Evolutionary conservation across 2,329 filamentous ascomycete species (phyloP).

Genomic region (Lasiodiplodia gonubiensis): DNA sequence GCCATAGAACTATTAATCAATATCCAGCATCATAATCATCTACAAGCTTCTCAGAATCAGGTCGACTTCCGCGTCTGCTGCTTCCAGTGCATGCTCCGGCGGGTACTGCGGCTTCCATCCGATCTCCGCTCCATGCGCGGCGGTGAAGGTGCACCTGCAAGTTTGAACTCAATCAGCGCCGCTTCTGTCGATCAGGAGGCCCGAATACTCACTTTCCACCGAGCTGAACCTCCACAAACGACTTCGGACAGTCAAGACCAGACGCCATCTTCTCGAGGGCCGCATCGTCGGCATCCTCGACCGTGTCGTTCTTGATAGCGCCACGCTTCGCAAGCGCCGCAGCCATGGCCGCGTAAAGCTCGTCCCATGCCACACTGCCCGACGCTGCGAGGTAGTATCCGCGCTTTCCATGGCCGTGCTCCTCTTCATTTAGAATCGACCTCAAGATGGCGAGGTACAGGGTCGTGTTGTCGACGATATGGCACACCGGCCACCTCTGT

Average conservation of each 20-base stretch:
- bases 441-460: constrained; percentile 56
- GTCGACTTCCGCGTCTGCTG: constrained; percentile 55
- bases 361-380: constrained; percentile 58
- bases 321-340: constrained; percentile 48
- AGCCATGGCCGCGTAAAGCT: constrained; percentile 57
- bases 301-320: constrained; percentile 46
- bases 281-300: constrained; percentile 46
- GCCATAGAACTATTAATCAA: neutral
- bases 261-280: constrained; percentile 50
- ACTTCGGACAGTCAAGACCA: constrained; percentile 44
- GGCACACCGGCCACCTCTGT: constrained; percentile 60
- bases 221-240: constrained; percentile 49
- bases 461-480: constrained; percentile 55
- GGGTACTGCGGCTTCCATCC: constrained; percentile 55
- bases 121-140: constrained; percentile 49
- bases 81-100: constrained; percentile 55
- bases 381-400: constrained; percentile 60
- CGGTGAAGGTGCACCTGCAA: constrained; percentile 51
- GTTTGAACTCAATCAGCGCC: constrained; percentile 21
- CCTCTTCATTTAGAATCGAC: constrained; percentile 49
- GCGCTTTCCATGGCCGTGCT: constrained; percentile 48
- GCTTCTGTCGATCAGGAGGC: neutral
- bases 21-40: neutral
- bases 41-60: constrained; percentile 43
- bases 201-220: constrained; percentile 50